Evolutionary conservation across 2,329 filamentous ascomycete species (phyloP), one percentile per base, ranked within the genome.

Genomic region (Colletotrichum musicola): DNA sequence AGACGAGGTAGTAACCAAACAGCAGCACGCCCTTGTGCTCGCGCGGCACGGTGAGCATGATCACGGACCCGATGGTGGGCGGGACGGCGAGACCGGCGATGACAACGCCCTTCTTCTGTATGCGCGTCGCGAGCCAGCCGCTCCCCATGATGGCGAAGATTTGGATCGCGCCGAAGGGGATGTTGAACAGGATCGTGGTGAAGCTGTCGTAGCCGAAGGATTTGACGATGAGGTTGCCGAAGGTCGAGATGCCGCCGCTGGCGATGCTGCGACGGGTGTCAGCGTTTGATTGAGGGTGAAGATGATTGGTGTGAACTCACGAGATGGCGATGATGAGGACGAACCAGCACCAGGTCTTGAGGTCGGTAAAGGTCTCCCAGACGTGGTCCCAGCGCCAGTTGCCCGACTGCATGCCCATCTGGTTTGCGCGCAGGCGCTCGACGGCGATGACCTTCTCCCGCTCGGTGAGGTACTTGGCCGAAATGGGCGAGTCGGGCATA

Each of bases 401-500:
- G 6, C 77, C 70, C 1, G 73, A 77, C 2, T 76, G 73, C 14
- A 81, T 76, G 2, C 79, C 80, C 74, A 76, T 79, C 60, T 85
- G 83, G 58, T 87, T 86, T 62, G 81, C 82, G 14, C 84, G 77
- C 35, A 86, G 75, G 57, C 87, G 79, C 71, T 90, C 86, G n/a
- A 89, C 83, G 0, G 87, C 87, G 18, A 89, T 75, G 3, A 88
- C 74, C 69, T 85, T 88, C 57, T 90, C 88, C 22, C 85, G 79
- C 10, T 85, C 81, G 0, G 77, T 81, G 7, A 90, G 78, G 64
- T 89, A 90, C 22, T 83, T 85, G 1, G 87, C 83, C 46, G 86
- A 82, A 77, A 89, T 84, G 0, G 89, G 89, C 0, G 86, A 89
- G 73, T 91, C 89, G 0, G 89, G 89, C 81, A 91, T 88, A 54